Evolutionary conservation across 768 basidiomycete genomes (phyloP).

Genomic region (Dioszegia hungarica): DNA sequence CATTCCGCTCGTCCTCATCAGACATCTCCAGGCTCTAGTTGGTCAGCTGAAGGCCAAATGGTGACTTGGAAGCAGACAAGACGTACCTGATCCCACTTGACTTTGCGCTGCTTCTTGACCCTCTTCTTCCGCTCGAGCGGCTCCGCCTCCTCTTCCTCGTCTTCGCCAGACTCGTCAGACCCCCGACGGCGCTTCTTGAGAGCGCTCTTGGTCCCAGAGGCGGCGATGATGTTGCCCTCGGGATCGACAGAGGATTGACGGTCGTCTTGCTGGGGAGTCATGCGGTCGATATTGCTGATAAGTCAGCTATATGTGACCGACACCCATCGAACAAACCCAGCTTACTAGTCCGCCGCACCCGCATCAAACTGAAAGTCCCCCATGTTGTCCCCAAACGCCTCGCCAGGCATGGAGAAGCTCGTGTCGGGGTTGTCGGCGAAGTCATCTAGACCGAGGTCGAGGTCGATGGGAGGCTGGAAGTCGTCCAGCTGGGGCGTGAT

Average conservation of each 20-base stretch:
- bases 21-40: constrained; percentile 14
- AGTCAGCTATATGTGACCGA: neutral
- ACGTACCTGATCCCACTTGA: constrained; percentile 13
- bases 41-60: neutral
- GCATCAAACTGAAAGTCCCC: neutral
- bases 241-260: neutral
- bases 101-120: constrained; percentile 8
- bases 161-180: neutral
- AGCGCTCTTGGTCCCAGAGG: neutral
- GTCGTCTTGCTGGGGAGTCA: neutral
- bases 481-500: neutral
- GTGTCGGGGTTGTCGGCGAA: constrained; percentile 1
- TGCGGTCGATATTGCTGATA: neutral
- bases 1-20: constrained; percentile 10
- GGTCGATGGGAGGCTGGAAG: constrained; percentile 7
- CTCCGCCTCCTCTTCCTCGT: constrained; percentile 4
- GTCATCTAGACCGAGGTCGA: constrained; percentile 2
- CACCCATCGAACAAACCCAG: neutral
- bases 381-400: neutral
- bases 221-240: neutral
- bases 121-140: constrained; percentile 1
- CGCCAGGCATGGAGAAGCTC: constrained; percentile 3
- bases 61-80: neutral
- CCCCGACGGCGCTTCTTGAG: constrained; percentile 4
- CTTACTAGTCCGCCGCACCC: neutral